Evolutionary conservation across 2,329 filamentous ascomycete genomes (phyloP).

Genomic region (Ophiostoma sp.): DNA sequence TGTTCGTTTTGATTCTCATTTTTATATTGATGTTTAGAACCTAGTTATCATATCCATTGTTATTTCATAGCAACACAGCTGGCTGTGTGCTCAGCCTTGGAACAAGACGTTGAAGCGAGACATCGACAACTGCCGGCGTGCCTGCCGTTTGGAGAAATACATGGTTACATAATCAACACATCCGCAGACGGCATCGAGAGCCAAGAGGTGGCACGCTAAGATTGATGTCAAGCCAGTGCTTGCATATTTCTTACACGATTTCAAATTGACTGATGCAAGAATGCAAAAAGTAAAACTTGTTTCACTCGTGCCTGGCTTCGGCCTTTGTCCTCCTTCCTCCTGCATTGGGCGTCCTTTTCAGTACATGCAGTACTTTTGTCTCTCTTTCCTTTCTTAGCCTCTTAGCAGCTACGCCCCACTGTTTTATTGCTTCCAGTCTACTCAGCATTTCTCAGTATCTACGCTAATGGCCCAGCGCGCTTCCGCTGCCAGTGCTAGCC

Average conservation of each 20-base stretch:
- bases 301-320: constrained; percentile 3
- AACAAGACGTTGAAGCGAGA: not conserved
- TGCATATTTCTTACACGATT: not conserved
- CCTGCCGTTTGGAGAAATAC: not conserved
- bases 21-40: not conserved
- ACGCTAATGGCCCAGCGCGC: not conserved
- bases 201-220: not conserved
- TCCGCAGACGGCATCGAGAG: too few relatives aligned
- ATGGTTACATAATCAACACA: not conserved
- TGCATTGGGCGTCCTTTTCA: not conserved
- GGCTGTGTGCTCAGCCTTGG: not conserved
- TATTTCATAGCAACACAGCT: not conserved
- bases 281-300: not conserved
- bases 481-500: too few relatives aligned
- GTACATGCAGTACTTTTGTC: constrained; percentile 6
- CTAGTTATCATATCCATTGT: constrained; percentile 6
- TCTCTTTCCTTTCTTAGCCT: not conserved
- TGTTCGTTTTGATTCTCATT: not conserved
- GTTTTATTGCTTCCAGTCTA: not conserved
- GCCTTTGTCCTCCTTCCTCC: constrained; percentile 4
- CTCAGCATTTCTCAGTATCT: not conserved
- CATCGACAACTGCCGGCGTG: too few relatives aligned
- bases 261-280: not conserved
- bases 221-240: not conserved
- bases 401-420: not conserved